A percentile compares a stretch with the other conserved stretches of the same genome.
phyloP scores from a whole-genome alignment of 371 early-diverging fungal genomes.

The Apophysomyces ossiformis region DNA sequence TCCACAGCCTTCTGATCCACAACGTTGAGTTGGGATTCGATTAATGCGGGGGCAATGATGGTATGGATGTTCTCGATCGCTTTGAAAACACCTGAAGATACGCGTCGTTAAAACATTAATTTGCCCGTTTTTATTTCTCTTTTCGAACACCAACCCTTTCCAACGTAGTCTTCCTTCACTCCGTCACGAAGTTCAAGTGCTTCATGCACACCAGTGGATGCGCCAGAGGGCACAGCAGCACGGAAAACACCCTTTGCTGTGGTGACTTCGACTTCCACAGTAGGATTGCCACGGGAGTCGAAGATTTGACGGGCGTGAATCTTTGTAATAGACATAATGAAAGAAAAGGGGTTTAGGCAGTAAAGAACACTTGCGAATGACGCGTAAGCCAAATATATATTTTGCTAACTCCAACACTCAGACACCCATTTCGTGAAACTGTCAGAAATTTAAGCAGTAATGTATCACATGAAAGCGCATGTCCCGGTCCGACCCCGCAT shows the following conservation, averaged over 20 bases:
- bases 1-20: constrained; percentile 91
- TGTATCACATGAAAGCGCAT: constrained; percentile 8
- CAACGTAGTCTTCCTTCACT: constrained; percentile 86
- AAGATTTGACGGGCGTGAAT: constrained; percentile 98
- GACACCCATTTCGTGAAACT: neutral
- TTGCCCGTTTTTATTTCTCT: neutral
- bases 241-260: constrained; percentile 91
- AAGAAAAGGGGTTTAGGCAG: constrained; percentile 13
- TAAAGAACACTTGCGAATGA: constrained; percentile 15
- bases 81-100: constrained; percentile 78
- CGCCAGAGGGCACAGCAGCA: constrained; percentile 98
- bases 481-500: constrained; percentile 10
- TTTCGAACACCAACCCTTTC: constrained; percentile 81
- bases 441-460: neutral
- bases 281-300: constrained; percentile 99
- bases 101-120: neutral
- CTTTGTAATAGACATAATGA: constrained; percentile 65
- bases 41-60: constrained; percentile 85
- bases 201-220: constrained; percentile 99
- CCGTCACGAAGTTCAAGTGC: constrained; percentile 97
- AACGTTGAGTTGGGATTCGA: constrained; percentile 76
- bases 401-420: neutral
- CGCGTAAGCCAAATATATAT: neutral
- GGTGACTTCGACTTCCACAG: constrained; percentile 98
- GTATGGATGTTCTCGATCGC: constrained; percentile 95